A percentile compares a stretch with the other conserved stretches of the same genome.
These are phyloP conservation scores for Xylariaceae sp. DNA, from an alignment of 2,329 filamentous ascomycete species.

Conservation along the genomic window DNA sequence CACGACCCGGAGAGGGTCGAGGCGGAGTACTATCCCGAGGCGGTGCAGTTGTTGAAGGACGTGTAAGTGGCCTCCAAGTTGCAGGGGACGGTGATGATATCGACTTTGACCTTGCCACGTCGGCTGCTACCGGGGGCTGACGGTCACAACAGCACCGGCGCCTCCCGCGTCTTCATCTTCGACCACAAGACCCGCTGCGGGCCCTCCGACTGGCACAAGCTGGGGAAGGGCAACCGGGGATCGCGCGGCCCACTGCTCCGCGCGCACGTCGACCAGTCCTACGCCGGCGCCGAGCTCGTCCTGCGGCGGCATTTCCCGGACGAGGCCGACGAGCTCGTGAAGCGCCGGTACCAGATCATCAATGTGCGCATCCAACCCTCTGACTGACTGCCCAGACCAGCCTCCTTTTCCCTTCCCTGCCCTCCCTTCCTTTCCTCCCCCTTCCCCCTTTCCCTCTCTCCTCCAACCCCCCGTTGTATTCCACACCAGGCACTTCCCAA, in stretches of 20 bases:
- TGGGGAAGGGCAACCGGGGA: slow-evolving; percentile 62
- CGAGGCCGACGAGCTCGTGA: slow-evolving; percentile 39
- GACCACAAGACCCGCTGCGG: slow-evolving; percentile 70
- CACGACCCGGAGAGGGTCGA: slow-evolving; percentile 62
- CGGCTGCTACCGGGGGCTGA: no score
- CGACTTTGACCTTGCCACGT: no score
- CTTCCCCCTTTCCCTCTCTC: background rate
- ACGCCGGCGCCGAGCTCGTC: slow-evolving; percentile 41
- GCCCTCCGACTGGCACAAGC: slow-evolving; percentile 62
- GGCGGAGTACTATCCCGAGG: slow-evolving; percentile 70
- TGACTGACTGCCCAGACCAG: background rate
- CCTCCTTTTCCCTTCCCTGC: background rate
- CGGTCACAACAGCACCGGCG: slow-evolving; percentile 61
- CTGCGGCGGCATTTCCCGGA: slow-evolving; percentile 37
- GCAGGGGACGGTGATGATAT: no score
- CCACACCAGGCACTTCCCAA: no score
- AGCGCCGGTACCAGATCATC: slow-evolving; percentile 38
- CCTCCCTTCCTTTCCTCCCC: background rate
- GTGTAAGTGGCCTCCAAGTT: slow-evolving; percentile 45
- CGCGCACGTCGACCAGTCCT: slow-evolving; percentile 44
- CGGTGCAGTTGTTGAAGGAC: slow-evolving; percentile 66
- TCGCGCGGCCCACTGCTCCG: slow-evolving; percentile 35
- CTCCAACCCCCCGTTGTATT: background rate
- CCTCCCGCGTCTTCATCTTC: slow-evolving; percentile 66
- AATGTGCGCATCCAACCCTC: slow-evolving; percentile 25